Percentiles rank a stretch among this genome's conserved stretches.
Conservation (phyloP, 192 early-diverging fungal species). For the Coemansia sp. region DNA sequence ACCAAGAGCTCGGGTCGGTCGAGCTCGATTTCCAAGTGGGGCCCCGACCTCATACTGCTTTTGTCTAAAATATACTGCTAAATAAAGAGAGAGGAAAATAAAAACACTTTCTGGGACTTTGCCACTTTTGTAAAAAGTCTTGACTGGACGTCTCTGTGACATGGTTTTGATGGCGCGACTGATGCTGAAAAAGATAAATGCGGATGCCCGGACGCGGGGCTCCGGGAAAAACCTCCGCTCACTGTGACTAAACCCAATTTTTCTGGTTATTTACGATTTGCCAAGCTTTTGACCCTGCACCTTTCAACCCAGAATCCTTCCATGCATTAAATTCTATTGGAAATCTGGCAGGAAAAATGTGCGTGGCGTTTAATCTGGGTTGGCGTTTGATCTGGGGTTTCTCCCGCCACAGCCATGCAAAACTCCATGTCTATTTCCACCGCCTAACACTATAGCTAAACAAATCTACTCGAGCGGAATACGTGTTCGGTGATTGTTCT, state of each 20-base stretch:
- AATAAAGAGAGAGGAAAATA: neutral
- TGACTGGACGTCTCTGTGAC: too few relatives aligned
- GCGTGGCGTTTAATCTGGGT: too few relatives aligned
- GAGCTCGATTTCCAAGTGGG: slow-evolving; percentile 34
- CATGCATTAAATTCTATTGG: neutral
- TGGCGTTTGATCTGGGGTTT: too few relatives aligned
- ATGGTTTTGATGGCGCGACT: too few relatives aligned
- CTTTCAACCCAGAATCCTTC: neutral
- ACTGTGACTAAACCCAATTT: neutral
- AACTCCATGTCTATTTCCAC: too few relatives aligned
- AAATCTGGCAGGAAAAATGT: neutral
- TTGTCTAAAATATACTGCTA: neutral
- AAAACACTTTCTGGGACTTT: too few relatives aligned
- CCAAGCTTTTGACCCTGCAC: neutral
- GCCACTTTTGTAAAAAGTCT: too few relatives aligned
- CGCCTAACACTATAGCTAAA: neutral
- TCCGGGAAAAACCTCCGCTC: neutral
- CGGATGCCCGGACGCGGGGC: neutral
- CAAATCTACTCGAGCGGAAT: slow-evolving; percentile 9
- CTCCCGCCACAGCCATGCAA: too few relatives aligned
- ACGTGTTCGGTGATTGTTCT: slow-evolving; percentile 39
- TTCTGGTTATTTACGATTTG: neutral
- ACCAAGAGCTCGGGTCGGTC: slow-evolving; percentile 46
- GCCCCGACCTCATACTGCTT: slow-evolving; percentile 29
- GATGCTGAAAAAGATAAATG: neutral